These are phyloP conservation scores for Calocybe gambosa DNA, from an alignment of 1,284 basidiomycete genomes.

Conservation along the genomic window DNA sequence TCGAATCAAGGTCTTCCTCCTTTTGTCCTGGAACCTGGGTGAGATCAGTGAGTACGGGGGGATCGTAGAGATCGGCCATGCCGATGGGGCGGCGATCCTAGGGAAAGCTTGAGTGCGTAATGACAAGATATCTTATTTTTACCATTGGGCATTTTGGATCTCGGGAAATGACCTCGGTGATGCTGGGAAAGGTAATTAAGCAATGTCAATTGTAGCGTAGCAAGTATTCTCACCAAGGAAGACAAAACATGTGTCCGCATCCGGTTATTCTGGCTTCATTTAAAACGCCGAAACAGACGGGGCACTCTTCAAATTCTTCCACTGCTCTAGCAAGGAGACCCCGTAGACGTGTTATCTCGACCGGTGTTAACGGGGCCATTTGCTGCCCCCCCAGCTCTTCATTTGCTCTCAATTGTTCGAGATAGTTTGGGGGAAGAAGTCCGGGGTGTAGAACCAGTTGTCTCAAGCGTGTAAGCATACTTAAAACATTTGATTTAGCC, in stretches of 20 bases:
- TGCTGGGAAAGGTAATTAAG: slow-evolving; percentile 34
- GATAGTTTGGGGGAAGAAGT: slow-evolving; percentile 69
- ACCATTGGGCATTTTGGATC: slow-evolving; percentile 80
- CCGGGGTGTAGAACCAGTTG: slow-evolving; percentile 81
- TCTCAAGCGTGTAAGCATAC: slow-evolving; percentile 82
- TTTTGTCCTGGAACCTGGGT: slow-evolving; percentile 48
- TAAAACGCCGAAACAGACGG: slow-evolving; percentile 66
- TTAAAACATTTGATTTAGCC: slow-evolving; percentile 68
- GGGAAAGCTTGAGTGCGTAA: neutral
- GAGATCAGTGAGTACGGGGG: slow-evolving; percentile 57
- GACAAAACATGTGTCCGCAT: slow-evolving; percentile 75
- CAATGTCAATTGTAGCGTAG: neutral
- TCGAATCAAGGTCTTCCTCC: slow-evolving; percentile 39
- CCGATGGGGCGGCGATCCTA: slow-evolving; percentile 69
- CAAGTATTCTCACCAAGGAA: slow-evolving; percentile 48
- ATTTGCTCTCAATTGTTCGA: slow-evolving; percentile 57
- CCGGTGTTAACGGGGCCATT: slow-evolving; percentile 37
- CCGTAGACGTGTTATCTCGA: slow-evolving; percentile 55
- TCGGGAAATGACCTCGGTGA: slow-evolving; percentile 59
- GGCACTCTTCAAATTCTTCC: slow-evolving; percentile 82
- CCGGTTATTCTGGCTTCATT: slow-evolving; percentile 72
- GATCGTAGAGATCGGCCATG: slow-evolving; percentile 58
- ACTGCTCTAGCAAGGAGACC: slow-evolving; percentile 58
- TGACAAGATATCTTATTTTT: slow-evolving; percentile 5
- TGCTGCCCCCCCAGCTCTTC: slow-evolving; percentile 24